Percentiles rank a stretch among this genome's conserved stretches.
Conservation (phyloP, 2,329 filamentous ascomycete genomes). For the Onygena corvina region DNA sequence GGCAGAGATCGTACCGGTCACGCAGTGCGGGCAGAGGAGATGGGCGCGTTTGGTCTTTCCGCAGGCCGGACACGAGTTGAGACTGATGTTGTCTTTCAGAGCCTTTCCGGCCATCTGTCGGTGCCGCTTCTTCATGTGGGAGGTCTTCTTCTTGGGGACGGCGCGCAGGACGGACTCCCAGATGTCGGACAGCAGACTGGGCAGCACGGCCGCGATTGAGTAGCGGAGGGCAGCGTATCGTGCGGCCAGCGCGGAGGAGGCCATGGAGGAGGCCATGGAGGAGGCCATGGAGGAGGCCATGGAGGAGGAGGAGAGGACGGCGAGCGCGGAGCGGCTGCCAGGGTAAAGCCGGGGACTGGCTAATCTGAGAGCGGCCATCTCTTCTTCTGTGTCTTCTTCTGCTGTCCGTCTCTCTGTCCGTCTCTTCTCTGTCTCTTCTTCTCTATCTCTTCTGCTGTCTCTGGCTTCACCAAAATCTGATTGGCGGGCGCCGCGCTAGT, state of each 20-base stretch:
- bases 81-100: conserved; percentile 72
- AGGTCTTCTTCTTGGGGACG: conserved; percentile 98
- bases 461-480: too few species aligned
- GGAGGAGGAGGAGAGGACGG: neutral
- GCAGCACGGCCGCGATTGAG: conserved; percentile 40
- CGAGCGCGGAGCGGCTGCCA: too few species aligned
- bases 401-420: neutral
- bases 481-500: neutral
- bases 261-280: conserved; percentile 13
- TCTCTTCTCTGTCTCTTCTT: neutral
- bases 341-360: too few species aligned
- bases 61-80: conserved; percentile 84
- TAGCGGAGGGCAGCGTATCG: conserved; percentile 34
- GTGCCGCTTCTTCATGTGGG: conserved; percentile 86
- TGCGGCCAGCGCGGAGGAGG: conserved; percentile 37
- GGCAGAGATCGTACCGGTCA: conserved; percentile 47
- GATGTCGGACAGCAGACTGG: conserved; percentile 62
- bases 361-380: neutral
- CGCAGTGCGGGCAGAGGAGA: conserved; percentile 74
- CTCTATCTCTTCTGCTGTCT: too few species aligned
- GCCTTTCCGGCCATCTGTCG: conserved; percentile 93
- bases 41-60: conserved; percentile 81
- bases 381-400: neutral
- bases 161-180: conserved; percentile 89
- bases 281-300: conserved; percentile 3